phyloP scores from a whole-genome alignment of 345 rosid genomes.

The Heritiera fomes region DNA sequence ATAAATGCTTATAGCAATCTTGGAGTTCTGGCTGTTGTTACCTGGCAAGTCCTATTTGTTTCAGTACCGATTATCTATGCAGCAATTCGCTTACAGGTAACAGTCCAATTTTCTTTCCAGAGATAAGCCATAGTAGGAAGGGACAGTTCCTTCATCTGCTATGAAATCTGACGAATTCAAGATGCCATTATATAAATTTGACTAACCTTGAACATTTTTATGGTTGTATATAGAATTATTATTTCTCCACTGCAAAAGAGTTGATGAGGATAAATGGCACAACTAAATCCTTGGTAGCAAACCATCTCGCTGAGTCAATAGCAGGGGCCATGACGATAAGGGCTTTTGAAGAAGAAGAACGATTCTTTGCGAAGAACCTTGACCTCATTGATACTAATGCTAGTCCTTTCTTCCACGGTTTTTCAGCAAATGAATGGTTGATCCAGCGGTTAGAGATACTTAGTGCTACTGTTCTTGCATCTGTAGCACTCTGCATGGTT shows the following conservation, averaged over 20 bases:
- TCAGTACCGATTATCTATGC: slow-evolving; percentile 67
- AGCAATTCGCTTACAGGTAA: slow-evolving; percentile 42
- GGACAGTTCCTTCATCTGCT: too few species aligned
- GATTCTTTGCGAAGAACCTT: slow-evolving; percentile 74
- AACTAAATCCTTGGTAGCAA: slow-evolving; percentile 87
- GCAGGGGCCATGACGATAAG: slow-evolving; percentile 88
- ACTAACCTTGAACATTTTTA: too few species aligned
- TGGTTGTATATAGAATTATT: slow-evolving; percentile 32
- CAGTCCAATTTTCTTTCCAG: background rate
- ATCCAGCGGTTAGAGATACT: slow-evolving; percentile 81
- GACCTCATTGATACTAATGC: slow-evolving; percentile 77
- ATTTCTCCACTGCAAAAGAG: slow-evolving; percentile 82
- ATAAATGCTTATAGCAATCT: slow-evolving; percentile 61
- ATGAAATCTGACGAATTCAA: too few species aligned
- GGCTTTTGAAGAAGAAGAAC: slow-evolving; percentile 85
- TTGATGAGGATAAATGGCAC: slow-evolving; percentile 89
- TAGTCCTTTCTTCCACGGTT: slow-evolving; percentile 87
- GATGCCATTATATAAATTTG: too few species aligned
- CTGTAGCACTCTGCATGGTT: slow-evolving; percentile 91
- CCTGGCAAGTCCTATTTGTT: slow-evolving; percentile 92
- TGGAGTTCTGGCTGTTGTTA: slow-evolving; percentile 74
- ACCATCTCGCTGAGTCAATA: slow-evolving; percentile 90
- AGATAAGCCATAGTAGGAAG: slow-evolving; percentile 31
- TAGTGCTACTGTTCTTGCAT: slow-evolving; percentile 72
- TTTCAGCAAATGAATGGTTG: slow-evolving; percentile 92